Base-by-base conservation (phyloP, 1,139 yeast species). In the Pichia sp. region DNA sequence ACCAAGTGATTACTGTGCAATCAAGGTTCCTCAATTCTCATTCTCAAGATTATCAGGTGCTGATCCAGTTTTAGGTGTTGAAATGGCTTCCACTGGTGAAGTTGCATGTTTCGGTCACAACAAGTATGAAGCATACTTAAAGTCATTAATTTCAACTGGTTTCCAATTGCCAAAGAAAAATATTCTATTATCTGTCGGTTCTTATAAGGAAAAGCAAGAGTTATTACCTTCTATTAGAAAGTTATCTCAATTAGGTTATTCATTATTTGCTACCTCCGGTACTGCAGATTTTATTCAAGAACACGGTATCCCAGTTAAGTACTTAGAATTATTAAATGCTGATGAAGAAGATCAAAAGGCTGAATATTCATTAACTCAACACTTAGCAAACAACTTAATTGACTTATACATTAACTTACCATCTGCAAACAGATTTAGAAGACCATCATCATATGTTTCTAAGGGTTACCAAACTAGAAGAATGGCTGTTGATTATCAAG, bases 1-100 rank as follows among this genome's bases (percentile, higher is more conserved):
- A 62, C 97, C 97, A 49, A 88, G 84, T 62, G 89, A 89, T 65
- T 92, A 89, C 68, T 95, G 95, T 70, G 98, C 97, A 50, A 85
- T 90, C 54, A 92, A 92, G 74, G 97, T 92, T 53, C 98, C 98
- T 29, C 98, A 92, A 70, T 92, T 92, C 70, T 90, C 97, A 27
- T 92, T 92, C 82, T 86, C 97, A 40, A 83, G 98, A 69, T 79
- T 92, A 62, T 89, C 97, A 45, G 98, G 98, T 61, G 98, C 98
- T 53, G 98, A 92, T 68, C 98, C 98, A 47, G 89, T 92, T 53
- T 76, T 92, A 59, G 98, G 98, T 71, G 98, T 92, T 59, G 98
- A 92, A 71, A 92, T 92, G 98, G 97, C 98, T 36, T 90, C 97
- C 26, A 92, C 98, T 54, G 98, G 98, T 78, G 98, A 92, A 71